Evolutionary conservation across 108 stramenopile species (phyloP), one percentile per base, ranked within the genome.

Genomic region (Nitzschia palea): DNA sequence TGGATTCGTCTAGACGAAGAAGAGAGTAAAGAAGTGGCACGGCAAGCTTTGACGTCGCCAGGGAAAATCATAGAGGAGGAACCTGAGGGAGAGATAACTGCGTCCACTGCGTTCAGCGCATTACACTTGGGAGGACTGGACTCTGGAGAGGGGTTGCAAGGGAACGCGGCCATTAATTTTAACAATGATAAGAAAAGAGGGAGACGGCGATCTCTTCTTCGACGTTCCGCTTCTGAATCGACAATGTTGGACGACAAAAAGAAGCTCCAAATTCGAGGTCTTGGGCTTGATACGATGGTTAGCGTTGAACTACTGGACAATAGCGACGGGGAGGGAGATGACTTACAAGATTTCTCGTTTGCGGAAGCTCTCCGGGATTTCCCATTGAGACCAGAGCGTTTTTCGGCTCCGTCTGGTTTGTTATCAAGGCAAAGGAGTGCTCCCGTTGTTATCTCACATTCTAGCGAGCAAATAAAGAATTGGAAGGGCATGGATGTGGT

Each of bases 221-320:
- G 70, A 10, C 70, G 70, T 12, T 71, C 70, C 23, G 61, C 61
- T 26, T 71, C 70, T 12, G 70, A 71, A n/a, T 56, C 62, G 14
- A 55, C 62, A n/a, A 51, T 71, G 69, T 17, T 37, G 36, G 70
- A 71, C 43, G 44, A 63, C 28, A 71, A 71, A 44, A 71, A 71
- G 48, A 54, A 60, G 28, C 59, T 60, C 6, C 59, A 60, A 9
- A 60, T 42, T 60, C 2, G 59, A 22, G 59, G 59, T 0, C 59
- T 60, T 23, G 59, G 59, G 25, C 36, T 60, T 1, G 59, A 43
- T 9, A 60, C 40, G 15, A 60, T 40, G 35, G 33, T 45, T 35
- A 34, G 31, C 33, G 32, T 33, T 9, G 48, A 15, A 9, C 17
- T 40, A 8, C 17, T 3, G 2, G 34, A 42, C 37, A 9, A 25